A percentile compares a stretch with the other conserved stretches of the same genome.
phyloP scores from a whole-genome alignment of 768 basidiomycete genomes.

The Nidularia pulvinata region DNA sequence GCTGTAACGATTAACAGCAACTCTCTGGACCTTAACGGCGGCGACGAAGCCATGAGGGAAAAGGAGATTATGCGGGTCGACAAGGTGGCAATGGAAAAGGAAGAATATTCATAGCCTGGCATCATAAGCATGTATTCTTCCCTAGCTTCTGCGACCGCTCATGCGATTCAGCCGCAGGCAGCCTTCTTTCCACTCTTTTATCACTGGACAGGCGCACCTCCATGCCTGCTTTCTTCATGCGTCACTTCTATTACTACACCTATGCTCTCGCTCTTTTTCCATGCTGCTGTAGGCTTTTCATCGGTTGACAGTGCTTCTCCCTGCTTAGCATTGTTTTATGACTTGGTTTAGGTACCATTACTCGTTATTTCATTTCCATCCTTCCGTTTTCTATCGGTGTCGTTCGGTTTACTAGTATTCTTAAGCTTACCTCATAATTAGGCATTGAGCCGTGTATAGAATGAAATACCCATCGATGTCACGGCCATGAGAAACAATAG shows the following conservation, averaged over 20 bases:
- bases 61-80: slow-evolving; percentile 36
- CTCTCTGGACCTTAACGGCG: slow-evolving; percentile 38
- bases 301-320: not conserved
- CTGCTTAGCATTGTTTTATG: not conserved
- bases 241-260: not conserved
- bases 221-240: not conserved
- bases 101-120: slow-evolving; percentile 43
- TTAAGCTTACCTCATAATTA: not conserved
- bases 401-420: not conserved
- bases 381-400: slow-evolving; percentile 5
- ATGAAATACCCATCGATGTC: not conserved
- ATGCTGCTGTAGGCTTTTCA: not conserved
- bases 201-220: not conserved
- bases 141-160: not conserved
- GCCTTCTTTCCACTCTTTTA: not conserved
- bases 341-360: slow-evolving; percentile 1
- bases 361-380: slow-evolving; percentile 4
- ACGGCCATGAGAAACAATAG: no score
- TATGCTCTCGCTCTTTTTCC: slow-evolving; percentile 3
- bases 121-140: not conserved
- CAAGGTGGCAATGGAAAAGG: slow-evolving; percentile 53
- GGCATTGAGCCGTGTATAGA: not conserved
- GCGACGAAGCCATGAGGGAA: slow-evolving; percentile 25
- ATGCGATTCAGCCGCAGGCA: not conserved
- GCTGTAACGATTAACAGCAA: slow-evolving; percentile 36